Percentiles rank a stretch among this genome's conserved stretches.
Evolutionary conservation across 139 green algal species (phyloP).

Genomic region (Tetraselmis striata): DNA sequence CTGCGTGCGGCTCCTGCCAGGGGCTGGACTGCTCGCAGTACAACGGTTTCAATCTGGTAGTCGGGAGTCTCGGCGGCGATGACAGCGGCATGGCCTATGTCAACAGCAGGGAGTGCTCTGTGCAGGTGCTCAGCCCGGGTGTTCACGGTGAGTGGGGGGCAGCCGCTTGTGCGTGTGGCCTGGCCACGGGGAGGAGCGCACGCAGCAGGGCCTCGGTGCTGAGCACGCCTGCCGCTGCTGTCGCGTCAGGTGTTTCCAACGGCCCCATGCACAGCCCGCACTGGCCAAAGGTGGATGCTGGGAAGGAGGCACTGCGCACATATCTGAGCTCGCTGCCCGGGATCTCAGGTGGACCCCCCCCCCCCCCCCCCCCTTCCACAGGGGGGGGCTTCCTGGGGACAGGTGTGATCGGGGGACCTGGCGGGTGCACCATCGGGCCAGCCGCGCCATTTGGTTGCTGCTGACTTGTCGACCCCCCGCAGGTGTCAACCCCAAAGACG

Average conservation of each 20-base stretch:
- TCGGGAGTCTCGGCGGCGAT: not conserved
- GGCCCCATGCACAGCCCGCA: not conserved
- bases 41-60: not conserved
- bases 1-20: not conserved
- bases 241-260: not conserved
- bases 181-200: no score
- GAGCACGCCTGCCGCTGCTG: no score
- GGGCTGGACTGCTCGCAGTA: not conserved
- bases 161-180: no score
- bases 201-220: no score
- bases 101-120: not conserved
- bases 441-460: not conserved
- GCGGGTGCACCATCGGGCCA: not conserved
- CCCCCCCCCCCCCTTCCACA: no score
- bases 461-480: not conserved
- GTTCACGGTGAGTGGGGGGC: not conserved
- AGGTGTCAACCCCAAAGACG: not conserved
- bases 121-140: not conserved
- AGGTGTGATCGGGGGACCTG: not conserved
- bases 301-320: not conserved
- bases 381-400: no score
- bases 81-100: not conserved
- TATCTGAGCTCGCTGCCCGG: not conserved
- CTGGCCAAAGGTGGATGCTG: not conserved
- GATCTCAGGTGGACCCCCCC: not conserved